Base-by-base conservation (phyloP, 345 rosid species). In the Conringia planisiliqua region DNA sequence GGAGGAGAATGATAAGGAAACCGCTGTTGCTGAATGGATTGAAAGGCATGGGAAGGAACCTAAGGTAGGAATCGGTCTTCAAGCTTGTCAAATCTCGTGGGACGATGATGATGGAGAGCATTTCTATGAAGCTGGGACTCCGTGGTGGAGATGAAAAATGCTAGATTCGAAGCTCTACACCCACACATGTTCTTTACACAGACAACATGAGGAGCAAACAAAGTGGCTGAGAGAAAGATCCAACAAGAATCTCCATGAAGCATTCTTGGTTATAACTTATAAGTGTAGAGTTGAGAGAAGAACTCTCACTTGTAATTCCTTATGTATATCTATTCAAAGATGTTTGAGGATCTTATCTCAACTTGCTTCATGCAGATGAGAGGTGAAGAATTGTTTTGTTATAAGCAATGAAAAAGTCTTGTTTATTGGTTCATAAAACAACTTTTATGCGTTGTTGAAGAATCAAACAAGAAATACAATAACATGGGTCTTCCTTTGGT, bases 1-100 rank as follows among this genome's bases (percentile, higher is more conserved):
- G 71, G 86, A 87, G 70, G 57, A 66, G 62, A 32, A 24, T 1
- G 88, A 84, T 33, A 84, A 81, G 71, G 93, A 84, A 71, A 50
- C 71, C n/a, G 90, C 88, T 50, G 67, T 84, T 73, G 55, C 76
- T 7, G 84, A 89, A 72, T 93, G 98, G 98, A 62, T 86, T 70
- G 79, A 80, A 6, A 73, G 10, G 68, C 94, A 88, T 74, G 96
- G 96, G 57, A 94, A 82, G 83, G 97, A 89, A 75, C 97, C 96
- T 4, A 74, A 26, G 48, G 82, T 89, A 58, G 91, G 88, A 36
- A 85, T 91, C 32, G 98, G 96, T 66, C 94, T 93, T 68, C 97
- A 93, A 82, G 98, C 98, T 32, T 88, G 85, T 79, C 95, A 89
- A 63, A 88, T 91, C 73, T 89, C 92, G 16, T 94, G 98, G 98